Percentiles rank a stretch among this genome's conserved stretches.
These are phyloP conservation scores for Trichocladium antarcticum DNA, from an alignment of 495 filamentous ascomycete genomes.

Conservation along the genomic window DNA sequence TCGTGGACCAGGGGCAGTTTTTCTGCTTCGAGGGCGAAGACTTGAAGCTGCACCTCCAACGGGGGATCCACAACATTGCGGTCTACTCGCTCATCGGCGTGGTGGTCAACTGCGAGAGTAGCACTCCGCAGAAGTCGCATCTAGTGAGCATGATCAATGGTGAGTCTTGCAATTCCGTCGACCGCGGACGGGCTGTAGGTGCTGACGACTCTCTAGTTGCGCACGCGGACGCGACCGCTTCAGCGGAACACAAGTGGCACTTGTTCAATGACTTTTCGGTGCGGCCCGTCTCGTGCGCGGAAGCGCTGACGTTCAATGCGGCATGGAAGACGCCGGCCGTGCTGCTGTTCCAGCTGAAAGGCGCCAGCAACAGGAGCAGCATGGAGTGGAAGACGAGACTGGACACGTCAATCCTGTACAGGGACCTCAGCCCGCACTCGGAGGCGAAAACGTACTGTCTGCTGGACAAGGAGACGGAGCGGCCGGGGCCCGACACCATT, in stretches of 20 bases:
- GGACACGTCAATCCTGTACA: conserved; percentile 73
- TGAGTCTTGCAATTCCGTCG: too few species aligned
- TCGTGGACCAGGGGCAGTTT: conserved; percentile 69
- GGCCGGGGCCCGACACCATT: conserved; percentile 56
- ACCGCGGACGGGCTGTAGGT: too few species aligned
- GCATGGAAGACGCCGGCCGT: conserved; percentile 87
- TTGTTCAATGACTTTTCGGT: conserved; percentile 97
- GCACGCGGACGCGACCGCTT: conserved; percentile 47
- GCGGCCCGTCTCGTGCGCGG: conserved; percentile 58
- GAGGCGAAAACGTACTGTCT: conserved; percentile 42
- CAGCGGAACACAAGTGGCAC: conserved; percentile 63
- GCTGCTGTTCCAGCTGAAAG: conserved; percentile 70
- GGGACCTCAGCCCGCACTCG: conserved; percentile 38
- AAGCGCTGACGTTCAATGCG: conserved; percentile 78
- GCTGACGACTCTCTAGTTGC: conserved; percentile 39
- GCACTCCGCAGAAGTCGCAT: conserved; percentile 74
- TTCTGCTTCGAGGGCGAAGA: conserved; percentile 88
- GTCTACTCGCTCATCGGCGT: conserved; percentile 90
- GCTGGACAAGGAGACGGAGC: conserved; percentile 53
- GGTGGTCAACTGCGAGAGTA: conserved; percentile 76
- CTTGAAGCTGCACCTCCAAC: conserved; percentile 53
- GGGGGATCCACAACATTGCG: conserved; percentile 54
- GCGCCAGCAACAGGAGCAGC: conserved; percentile 62
- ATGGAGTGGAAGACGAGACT: conserved; percentile 74
- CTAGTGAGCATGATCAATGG: conserved; percentile 83